Conservation (phyloP, 2,329 filamentous ascomycete genomes). For the Curvularia spicifera region DNA sequence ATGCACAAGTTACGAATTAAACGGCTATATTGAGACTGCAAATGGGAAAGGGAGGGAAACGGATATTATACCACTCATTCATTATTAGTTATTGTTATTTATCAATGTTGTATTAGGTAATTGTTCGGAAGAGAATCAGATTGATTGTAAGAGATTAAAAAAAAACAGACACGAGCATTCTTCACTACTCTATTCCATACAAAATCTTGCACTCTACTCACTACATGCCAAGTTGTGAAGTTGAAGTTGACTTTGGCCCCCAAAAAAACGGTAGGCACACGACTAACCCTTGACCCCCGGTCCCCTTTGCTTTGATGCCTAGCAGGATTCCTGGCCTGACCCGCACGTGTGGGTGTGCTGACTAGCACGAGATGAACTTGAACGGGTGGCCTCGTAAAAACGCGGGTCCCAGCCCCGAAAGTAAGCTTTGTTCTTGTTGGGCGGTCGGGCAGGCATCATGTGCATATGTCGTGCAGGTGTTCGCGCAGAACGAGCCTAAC, state of each 20-base stretch:
- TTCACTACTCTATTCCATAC: neutral
- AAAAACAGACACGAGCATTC: neutral
- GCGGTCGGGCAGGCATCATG: neutral
- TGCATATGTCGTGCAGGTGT: neutral
- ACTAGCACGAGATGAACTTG: neutral
- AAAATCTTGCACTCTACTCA: neutral
- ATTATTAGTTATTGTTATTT: neutral
- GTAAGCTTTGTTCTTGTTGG: neutral
- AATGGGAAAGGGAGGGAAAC: neutral
- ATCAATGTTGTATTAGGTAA: neutral
- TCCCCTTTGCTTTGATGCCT: neutral
- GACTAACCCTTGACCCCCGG: neutral
- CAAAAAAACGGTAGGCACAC: neutral
- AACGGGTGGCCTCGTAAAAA: neutral
- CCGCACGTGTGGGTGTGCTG: neutral
- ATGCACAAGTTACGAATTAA: neutral
- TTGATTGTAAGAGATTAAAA: too few species aligned
- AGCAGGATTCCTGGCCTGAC: neutral
- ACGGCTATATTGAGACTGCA: neutral
- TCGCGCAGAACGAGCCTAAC: neutral
- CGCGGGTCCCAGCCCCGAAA: neutral
- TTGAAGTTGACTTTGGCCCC: neutral
- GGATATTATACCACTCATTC: neutral
- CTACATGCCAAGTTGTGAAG: neutral
- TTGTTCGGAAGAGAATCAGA: too few species aligned